Conservation (phyloP, 768 basidiomycete species). For the Psilocybe azurescens region DNA sequence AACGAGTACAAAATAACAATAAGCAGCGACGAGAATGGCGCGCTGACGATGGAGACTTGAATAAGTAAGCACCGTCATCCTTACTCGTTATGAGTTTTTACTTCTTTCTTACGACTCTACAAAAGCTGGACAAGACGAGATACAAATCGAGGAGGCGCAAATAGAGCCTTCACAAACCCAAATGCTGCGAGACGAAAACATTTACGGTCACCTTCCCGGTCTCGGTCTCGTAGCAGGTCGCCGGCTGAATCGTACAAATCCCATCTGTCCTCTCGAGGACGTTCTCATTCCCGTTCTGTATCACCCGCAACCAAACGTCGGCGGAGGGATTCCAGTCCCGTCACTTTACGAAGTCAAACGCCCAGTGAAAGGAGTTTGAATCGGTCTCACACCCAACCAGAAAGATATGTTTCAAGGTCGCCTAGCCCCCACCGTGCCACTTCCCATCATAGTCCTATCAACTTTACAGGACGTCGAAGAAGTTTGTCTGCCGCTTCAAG, state of each 20-base stretch:
- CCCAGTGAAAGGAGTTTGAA: conserved; percentile 52
- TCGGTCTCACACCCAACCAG: conserved; percentile 27
- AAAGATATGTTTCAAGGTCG: conserved; percentile 39
- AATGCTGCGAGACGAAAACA: conserved; percentile 47
- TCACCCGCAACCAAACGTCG: conserved; percentile 64
- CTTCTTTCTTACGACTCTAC: background rate
- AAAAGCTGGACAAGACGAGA: conserved; percentile 74
- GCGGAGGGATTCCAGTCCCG: conserved; percentile 57
- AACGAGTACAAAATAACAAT: conserved; percentile 37
- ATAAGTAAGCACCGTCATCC: conserved; percentile 60
- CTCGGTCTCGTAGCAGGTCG: conserved; percentile 67
- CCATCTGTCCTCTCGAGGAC: conserved; percentile 65
- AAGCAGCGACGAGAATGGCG: conserved; percentile 56
- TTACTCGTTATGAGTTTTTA: too few relatives aligned
- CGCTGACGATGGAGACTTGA: conserved; percentile 68
- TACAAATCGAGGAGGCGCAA: conserved; percentile 37
- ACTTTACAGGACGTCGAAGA: conserved; percentile 43
- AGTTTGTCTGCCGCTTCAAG: conserved; percentile 63
- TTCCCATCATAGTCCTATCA: conserved; percentile 44
- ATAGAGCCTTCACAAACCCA: conserved; percentile 41
- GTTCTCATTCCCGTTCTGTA: conserved; percentile 63
- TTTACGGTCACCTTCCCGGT: conserved; percentile 55
- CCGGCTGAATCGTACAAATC: conserved; percentile 72
- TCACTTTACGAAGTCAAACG: conserved; percentile 48
- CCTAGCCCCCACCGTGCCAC: conserved; percentile 46